Percentiles rank a stretch among this genome's conserved stretches.
Conservation (phyloP, 805 yeast species). For the Candida andamanensis region DNA sequence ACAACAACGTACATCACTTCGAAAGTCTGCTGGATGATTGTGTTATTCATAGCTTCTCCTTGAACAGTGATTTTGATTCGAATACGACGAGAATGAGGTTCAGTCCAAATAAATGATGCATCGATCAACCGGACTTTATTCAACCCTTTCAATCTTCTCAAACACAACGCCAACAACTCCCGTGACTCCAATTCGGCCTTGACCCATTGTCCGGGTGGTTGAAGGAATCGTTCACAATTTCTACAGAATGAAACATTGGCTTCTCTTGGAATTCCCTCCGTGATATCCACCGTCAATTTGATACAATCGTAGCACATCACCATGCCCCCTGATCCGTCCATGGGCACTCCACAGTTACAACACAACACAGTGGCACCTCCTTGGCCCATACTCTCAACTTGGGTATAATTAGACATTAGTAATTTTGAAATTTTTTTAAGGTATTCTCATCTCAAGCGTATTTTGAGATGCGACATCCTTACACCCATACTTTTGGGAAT, state of each 20-base stretch:
- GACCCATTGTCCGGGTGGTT: constrained; percentile 94
- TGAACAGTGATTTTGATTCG: constrained; percentile 89
- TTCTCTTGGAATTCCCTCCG: constrained; percentile 89
- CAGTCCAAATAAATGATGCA: constrained; percentile 97
- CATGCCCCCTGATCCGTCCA: constrained; percentile 90
- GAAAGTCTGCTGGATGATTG: constrained; percentile 88
- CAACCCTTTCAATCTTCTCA: constrained; percentile 83
- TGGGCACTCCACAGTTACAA: constrained; percentile 97
- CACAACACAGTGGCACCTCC: constrained; percentile 82
- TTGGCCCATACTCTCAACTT: constrained; percentile 22
- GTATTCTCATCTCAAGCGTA: too few species aligned
- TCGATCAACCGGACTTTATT: constrained; percentile 82
- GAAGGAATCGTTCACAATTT: constrained; percentile 93
- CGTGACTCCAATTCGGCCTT: constrained; percentile 86
- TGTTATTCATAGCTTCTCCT: constrained; percentile 91
- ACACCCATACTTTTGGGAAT: too few species aligned
- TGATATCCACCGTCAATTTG: constrained; percentile 86
- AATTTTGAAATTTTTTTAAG: too few species aligned
- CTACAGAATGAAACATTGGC: constrained; percentile 91
- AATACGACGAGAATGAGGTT: constrained; percentile 95
- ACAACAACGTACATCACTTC: constrained; percentile 91
- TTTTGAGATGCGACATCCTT: too few species aligned
- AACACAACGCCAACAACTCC: constrained; percentile 85
- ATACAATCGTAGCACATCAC: constrained; percentile 98
- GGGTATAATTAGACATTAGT: constrained; percentile 48